Conservation (phyloP, 2,329 filamentous ascomycete species). For the Blastomyces silverae region DNA sequence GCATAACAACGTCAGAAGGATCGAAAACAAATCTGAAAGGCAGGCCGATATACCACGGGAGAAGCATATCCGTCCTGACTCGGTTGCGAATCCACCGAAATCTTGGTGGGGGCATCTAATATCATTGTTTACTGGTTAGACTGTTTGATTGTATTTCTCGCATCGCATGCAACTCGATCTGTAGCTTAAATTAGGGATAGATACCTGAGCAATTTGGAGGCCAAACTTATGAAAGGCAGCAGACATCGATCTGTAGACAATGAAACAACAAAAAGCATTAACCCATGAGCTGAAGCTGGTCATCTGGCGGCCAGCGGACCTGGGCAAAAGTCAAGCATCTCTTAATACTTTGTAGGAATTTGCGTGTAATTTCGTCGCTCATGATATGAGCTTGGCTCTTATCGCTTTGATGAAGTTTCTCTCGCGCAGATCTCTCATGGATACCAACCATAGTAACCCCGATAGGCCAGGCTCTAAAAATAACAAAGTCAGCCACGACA, state of each 20-base stretch:
- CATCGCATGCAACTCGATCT: not conserved
- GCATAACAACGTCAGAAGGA: not conserved
- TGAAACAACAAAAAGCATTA: slow-evolving; percentile 34
- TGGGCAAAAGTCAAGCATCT: slow-evolving; percentile 93
- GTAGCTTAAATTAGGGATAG: slow-evolving; percentile 6
- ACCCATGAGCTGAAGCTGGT: slow-evolving; percentile 91
- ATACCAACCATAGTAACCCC: slow-evolving; percentile 99
- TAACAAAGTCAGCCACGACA: slow-evolving; percentile 6
- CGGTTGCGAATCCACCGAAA: not conserved
- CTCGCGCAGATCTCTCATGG: slow-evolving; percentile 88
- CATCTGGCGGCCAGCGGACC: slow-evolving; percentile 89
- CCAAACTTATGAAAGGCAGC: not conserved
- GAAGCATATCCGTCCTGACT: not conserved
- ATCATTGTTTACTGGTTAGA: slow-evolving; percentile 15
- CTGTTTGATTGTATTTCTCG: not conserved
- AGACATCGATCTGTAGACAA: not conserved
- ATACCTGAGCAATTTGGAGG: not conserved
- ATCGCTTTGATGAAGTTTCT: slow-evolving; percentile 79
- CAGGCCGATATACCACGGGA: not conserved
- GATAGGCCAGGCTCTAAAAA: slow-evolving; percentile 79
- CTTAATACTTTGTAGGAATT: slow-evolving; percentile 97
- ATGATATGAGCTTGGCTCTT: slow-evolving; percentile 86
- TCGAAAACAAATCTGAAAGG: not conserved
- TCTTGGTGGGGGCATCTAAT: slow-evolving; percentile 18
- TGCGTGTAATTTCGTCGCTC: slow-evolving; percentile 91